Base-by-base conservation (phyloP, 768 basidiomycete species). In the Tulasnella sp. region DNA sequence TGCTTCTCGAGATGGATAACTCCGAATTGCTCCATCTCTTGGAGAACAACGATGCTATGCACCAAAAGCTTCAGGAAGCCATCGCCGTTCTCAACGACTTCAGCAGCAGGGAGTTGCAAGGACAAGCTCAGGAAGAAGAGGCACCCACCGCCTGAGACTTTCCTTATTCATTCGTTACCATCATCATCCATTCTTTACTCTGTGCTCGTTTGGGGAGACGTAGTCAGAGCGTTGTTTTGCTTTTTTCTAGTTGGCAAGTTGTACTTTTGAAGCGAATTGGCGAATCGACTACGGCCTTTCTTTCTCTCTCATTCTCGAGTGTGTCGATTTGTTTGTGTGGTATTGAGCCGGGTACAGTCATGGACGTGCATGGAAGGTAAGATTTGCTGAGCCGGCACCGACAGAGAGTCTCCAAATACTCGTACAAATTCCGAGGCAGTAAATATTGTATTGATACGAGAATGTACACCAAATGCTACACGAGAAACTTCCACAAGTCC, bases 1-100 rank as follows among this genome's bases (percentile, higher is more conserved):
- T 98, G 95, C 84, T 98, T 78, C 87, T 98, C 75, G 95, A 99
- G 87, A 98, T 99, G 96, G 95, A 98, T 81, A 96, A 96, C 82
- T 79, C 85, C 64, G 97, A 98, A 82, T 85, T 99, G 67, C 83
- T 98, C 35, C 90, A 92, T 82, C 87, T 99, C 66, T 82, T 98
- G 77, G 94, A 96, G 74, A 83, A 88, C 70, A 82, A 83, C 26
- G 92, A 94, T 11, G 88, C 95, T 52, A 87, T 99, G 85, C 87
- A 87, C 78, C 83, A 84, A 81, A 99, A 99, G 86, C 91, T 97
- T 75, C 87, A 86, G 73, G 96, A 98, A 84, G 96, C 96, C 37
- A 86, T 98, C 74, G 79, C 84, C 72, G 95, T 98, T 65, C 85
- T 98, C 69, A 89, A 91, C 71, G 95, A 97, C 77, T 98, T 90